Base-by-base conservation (phyloP, 2,329 filamentous ascomycete species). In the Neopestalotiopsis sp. region DNA sequence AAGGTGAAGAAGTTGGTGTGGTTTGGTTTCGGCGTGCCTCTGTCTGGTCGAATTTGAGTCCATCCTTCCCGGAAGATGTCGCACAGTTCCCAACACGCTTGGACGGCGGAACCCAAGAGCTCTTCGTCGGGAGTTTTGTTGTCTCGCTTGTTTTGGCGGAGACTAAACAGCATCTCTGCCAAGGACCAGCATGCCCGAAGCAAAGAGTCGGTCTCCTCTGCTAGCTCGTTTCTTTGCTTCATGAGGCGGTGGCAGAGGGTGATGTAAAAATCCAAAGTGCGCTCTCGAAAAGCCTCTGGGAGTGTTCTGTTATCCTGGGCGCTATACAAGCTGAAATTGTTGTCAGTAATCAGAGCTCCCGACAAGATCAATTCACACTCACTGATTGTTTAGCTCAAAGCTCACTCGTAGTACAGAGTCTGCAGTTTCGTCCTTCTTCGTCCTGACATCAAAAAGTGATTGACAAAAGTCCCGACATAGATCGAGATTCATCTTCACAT, bases 371-470 rank as follows among this genome's bases (percentile, higher is more conserved):
- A 12, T 38, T 24, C 1, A 5, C 9, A 78, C 87, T 78, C 76
- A 90, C 88, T 98, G 95, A 75, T 97, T 98, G 81, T 97, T 97
- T 30, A 98, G 86, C 81, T 98, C 95, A 77, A 97, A 97, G 81
- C 94, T 97, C 73, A 98, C 95, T 62, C 95, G 88, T 61, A 98
- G 82, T 14, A 98, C 91, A 0, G 95, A 97, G 79, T 98, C 95
- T 0, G 92, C 89, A 1, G 89, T 83, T 75, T 96, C 94, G 71
- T 97, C 92, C 65, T 91, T 90, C 72, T 90, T 90, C 70, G 92
- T 88, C 53, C 95, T 88, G 20, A 95, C 91, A 76, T 98, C 95
- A 75, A 98, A 98, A 12, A 98, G 84, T 0, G 94, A 89, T 80
- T 97, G 94, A 75, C 94, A 97, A 76, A 98, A 97, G 72, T 97